phyloP scores from a whole-genome alignment of 345 rosid species.

The Hevea brasiliensis region DNA sequence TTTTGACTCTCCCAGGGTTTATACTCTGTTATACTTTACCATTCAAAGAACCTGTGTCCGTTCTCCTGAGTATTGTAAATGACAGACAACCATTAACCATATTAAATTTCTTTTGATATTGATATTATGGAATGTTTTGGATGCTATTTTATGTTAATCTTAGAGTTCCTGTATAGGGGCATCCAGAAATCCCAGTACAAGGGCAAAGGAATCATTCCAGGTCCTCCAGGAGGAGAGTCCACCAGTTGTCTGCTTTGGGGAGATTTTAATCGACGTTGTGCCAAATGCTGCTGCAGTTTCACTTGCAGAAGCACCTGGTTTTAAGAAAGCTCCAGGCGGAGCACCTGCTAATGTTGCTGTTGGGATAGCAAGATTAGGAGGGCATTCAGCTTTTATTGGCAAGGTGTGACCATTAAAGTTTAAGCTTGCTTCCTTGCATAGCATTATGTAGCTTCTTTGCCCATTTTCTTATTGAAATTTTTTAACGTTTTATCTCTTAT shows the following conservation, averaged over 20 bases:
- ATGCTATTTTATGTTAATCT: not conserved
- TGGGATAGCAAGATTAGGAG: constrained; percentile 80
- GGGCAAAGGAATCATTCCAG: not conserved
- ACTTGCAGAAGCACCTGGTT: constrained; percentile 89
- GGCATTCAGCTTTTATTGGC: constrained; percentile 90
- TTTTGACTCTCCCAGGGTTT: too few relatives aligned
- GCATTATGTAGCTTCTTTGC: too few relatives aligned
- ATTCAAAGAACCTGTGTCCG: not conserved
- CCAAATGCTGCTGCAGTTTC: constrained; percentile 83
- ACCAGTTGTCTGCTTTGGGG: constrained; percentile 84
- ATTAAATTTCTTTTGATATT: too few relatives aligned
- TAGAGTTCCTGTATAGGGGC: not conserved
- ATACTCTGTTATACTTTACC: too few relatives aligned
- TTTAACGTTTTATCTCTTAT: too few relatives aligned
- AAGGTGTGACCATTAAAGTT: constrained; percentile 46
- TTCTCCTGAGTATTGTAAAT: not conserved
- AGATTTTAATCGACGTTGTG: constrained; percentile 89
- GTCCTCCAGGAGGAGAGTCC: constrained; percentile 12
- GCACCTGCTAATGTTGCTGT: constrained; percentile 99
- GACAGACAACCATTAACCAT: too few relatives aligned
- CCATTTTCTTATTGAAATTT: too few relatives aligned
- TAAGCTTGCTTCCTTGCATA: not conserved
- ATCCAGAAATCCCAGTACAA: not conserved
- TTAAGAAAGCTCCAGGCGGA: constrained; percentile 94
- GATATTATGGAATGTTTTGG: too few relatives aligned